Evolutionary conservation across 1,284 basidiomycete species (phyloP).

Genomic region (Cryptococcus amylolentus): DNA sequence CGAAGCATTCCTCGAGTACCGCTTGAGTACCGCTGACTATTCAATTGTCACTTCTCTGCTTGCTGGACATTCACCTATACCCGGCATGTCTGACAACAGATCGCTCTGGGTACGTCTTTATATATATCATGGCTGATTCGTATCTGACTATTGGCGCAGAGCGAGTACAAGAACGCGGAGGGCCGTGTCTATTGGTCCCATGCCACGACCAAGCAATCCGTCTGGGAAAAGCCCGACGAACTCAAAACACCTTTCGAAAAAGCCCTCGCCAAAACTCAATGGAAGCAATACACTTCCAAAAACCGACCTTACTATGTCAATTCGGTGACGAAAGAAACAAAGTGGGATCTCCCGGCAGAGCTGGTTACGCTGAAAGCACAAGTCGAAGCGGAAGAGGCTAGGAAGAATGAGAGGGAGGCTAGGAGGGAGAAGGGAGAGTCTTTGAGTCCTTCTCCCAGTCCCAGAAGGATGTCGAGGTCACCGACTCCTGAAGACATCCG

Average conservation of each 20-base stretch:
- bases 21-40: too few species aligned
- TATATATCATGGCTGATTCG: neutral
- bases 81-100: too few species aligned
- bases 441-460: conserved; percentile 11
- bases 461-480: conserved; percentile 18
- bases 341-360: conserved; percentile 90
- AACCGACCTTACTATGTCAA: conserved; percentile 92
- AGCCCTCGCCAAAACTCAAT: conserved; percentile 77
- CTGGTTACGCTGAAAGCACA: conserved; percentile 72
- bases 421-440: neutral
- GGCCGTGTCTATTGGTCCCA: conserved; percentile 50
- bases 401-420: conserved; percentile 7
- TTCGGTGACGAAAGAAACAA: conserved; percentile 52
- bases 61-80: too few species aligned
- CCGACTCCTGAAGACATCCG: conserved; percentile 20
- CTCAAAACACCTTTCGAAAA: conserved; percentile 74
- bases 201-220: conserved; percentile 48
- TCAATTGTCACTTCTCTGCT: too few species aligned
- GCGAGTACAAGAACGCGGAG: conserved; percentile 47
- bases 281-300: conserved; percentile 88
- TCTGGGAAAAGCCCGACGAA: conserved; percentile 52
- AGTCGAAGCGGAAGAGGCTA: conserved; percentile 68
- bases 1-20: too few species aligned
- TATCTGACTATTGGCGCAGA: conserved; percentile 13
- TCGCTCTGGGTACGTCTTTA: too few species aligned